Conservation (phyloP, 768 basidiomycete genomes). For the Suillus variegatus region DNA sequence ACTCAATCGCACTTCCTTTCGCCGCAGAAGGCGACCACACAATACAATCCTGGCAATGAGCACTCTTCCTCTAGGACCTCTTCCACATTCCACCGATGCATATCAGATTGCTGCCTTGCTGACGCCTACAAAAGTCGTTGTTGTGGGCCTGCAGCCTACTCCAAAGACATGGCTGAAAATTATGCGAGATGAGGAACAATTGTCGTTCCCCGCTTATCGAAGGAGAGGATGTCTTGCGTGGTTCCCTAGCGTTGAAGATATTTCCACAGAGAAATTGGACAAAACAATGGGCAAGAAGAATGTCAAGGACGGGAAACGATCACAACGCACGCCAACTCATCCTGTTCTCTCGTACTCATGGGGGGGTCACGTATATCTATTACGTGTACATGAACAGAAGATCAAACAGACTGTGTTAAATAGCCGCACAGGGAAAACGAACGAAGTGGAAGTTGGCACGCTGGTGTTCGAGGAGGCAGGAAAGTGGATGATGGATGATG, state of each 20-base stretch:
- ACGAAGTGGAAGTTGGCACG: slow-evolving; percentile 60
- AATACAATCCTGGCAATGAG: slow-evolving; percentile 77
- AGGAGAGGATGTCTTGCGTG: slow-evolving; percentile 74
- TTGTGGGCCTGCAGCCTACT: slow-evolving; percentile 89
- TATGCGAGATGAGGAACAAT: slow-evolving; percentile 53
- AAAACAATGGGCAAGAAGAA: slow-evolving; percentile 3
- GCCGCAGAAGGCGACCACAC: slow-evolving; percentile 50
- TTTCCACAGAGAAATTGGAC: slow-evolving; percentile 9
- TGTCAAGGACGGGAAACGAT: slow-evolving; percentile 25
- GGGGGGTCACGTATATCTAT: slow-evolving; percentile 66
- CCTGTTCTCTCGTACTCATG: slow-evolving; percentile 86
- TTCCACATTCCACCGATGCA: slow-evolving; percentile 71
- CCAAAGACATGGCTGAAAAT: slow-evolving; percentile 92
- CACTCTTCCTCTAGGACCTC: slow-evolving; percentile 79
- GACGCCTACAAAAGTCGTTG: slow-evolving; percentile 87
- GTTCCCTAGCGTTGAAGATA: slow-evolving; percentile 65
- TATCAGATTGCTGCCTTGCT: slow-evolving; percentile 84
- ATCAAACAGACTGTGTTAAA: slow-evolving; percentile 51
- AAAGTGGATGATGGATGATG: slow-evolving; percentile 59
- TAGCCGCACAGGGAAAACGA: slow-evolving; percentile 59
- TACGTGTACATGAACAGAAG: slow-evolving; percentile 65
- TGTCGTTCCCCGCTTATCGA: slow-evolving; percentile 43
- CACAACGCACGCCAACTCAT: slow-evolving; percentile 29
- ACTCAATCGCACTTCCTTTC: slow-evolving; percentile 21
- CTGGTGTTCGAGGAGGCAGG: slow-evolving; percentile 63